Conservation (phyloP, 805 yeast species). For the Yamadazyma ubonensis region DNA sequence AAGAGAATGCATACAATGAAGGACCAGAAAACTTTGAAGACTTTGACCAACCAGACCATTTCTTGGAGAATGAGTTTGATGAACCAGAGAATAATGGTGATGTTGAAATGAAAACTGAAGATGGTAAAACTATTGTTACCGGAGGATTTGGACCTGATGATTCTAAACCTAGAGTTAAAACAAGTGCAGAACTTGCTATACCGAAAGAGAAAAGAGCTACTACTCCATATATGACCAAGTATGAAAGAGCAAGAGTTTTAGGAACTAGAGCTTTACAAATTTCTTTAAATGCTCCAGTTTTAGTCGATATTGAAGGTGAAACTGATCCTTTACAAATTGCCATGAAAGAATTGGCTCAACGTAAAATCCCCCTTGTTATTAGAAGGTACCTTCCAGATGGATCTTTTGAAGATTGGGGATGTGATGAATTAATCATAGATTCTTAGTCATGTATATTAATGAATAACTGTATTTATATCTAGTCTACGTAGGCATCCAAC, state of each 20-base stretch:
- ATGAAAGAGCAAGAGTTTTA: slow-evolving; percentile 94
- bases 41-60: slow-evolving; percentile 77
- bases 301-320: slow-evolving; percentile 98
- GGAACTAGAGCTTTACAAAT: slow-evolving; percentile 98
- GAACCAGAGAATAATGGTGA: slow-evolving; percentile 39
- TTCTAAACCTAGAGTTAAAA: slow-evolving; percentile 49
- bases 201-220: slow-evolving; percentile 87
- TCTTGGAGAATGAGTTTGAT: slow-evolving; percentile 66
- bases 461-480: slow-evolving; percentile 1
- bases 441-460: slow-evolving; percentile 8
- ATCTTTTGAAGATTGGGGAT: slow-evolving; percentile 97
- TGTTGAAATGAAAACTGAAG: slow-evolving; percentile 54
- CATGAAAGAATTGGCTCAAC: slow-evolving; percentile 92
- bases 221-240: slow-evolving; percentile 98
- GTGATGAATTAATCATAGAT: slow-evolving; percentile 94
- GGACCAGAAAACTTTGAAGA: slow-evolving; percentile 71
- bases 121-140: slow-evolving; percentile 69
- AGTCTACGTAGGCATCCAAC: slow-evolving; percentile 51
- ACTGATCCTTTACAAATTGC: slow-evolving; percentile 98
- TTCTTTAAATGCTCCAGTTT: slow-evolving; percentile 96
- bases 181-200: slow-evolving; percentile 78
- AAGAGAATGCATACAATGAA: slow-evolving; percentile 59
- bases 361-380: slow-evolving; percentile 91
- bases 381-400: slow-evolving; percentile 98
- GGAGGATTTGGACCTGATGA: slow-evolving; percentile 69